These are phyloP conservation scores for Xylariaceae sp. DNA, from an alignment of 2,329 filamentous ascomycete genomes.

Conservation along the genomic window DNA sequence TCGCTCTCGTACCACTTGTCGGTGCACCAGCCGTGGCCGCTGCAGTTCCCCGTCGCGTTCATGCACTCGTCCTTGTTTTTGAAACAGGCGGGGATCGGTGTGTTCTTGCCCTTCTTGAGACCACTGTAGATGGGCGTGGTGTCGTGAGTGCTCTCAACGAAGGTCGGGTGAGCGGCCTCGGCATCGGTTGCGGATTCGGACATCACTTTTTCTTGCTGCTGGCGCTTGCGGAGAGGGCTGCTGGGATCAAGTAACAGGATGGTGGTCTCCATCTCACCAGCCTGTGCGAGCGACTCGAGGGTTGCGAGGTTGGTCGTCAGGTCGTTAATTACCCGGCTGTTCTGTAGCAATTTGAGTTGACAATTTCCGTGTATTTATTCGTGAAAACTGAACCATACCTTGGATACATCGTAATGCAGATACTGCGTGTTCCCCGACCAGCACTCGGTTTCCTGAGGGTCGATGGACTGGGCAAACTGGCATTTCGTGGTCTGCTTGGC, in stretches of 20 bases:
- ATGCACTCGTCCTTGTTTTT: constrained; percentile 65
- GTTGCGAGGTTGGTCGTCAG: constrained; percentile 45
- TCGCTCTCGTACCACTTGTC: constrained; percentile 56
- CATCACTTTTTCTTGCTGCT: constrained; percentile 46
- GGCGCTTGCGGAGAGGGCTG: constrained; percentile 44
- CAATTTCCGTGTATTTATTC: neutral
- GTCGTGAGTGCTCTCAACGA: constrained; percentile 19
- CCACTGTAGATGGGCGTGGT: constrained; percentile 22
- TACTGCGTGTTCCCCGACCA: constrained; percentile 32
- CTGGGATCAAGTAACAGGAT: constrained; percentile 53
- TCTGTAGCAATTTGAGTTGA: constrained; percentile 33
- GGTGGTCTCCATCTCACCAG: constrained; percentile 54
- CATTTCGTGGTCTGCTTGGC: constrained; percentile 40
- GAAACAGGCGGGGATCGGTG: constrained; percentile 69
- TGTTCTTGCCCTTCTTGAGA: constrained; percentile 36
- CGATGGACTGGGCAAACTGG: constrained; percentile 27
- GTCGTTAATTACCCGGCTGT: constrained; percentile 41
- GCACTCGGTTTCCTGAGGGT: constrained; percentile 25
- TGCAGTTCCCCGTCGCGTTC: constrained; percentile 72
- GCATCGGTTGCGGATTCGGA: constrained; percentile 22
- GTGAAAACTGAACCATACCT: constrained; percentile 17
- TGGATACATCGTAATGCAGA: constrained; percentile 30
- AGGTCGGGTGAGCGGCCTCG: constrained; percentile 20
- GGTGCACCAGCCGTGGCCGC: constrained; percentile 74
- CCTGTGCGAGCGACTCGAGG: constrained; percentile 44